Conservation (phyloP, 768 basidiomycete species). For the Dentipellis fragilis region DNA sequence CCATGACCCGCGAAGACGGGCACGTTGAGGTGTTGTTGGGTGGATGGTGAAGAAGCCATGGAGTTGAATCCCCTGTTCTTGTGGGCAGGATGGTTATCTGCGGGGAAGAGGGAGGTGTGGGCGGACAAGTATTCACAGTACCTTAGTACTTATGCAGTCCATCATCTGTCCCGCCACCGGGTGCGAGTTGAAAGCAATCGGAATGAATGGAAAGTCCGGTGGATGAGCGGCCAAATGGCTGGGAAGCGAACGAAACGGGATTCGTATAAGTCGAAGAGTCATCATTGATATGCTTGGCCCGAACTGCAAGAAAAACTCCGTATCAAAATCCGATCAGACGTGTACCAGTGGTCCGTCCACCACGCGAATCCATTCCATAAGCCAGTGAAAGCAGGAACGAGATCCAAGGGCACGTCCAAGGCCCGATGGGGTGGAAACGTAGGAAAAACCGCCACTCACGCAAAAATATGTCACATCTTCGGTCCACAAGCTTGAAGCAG, state of each 20-base stretch:
- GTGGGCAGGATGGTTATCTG: no score
- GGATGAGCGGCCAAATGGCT: not conserved
- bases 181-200: not conserved
- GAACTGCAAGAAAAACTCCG: not conserved
- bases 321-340: not conserved
- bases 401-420: no score
- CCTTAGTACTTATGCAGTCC: no score
- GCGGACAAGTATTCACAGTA: no score
- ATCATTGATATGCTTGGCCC: not conserved
- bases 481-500: no score
- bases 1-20: slow-evolving; percentile 55
- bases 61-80: no score
- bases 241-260: not conserved
- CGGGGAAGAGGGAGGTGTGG: no score
- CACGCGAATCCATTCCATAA: not conserved
- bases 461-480: no score
- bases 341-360: not conserved
- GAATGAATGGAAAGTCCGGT: not conserved
- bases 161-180: not conserved
- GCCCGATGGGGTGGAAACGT: no score
- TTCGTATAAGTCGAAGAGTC: not conserved
- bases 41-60: no score
- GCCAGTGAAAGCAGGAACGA: not conserved
- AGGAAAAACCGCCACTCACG: no score
- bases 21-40: slow-evolving; percentile 18